phyloP scores from a whole-genome alignment of 1,284 basidiomycete genomes.

The Inonotus obliquus region DNA sequence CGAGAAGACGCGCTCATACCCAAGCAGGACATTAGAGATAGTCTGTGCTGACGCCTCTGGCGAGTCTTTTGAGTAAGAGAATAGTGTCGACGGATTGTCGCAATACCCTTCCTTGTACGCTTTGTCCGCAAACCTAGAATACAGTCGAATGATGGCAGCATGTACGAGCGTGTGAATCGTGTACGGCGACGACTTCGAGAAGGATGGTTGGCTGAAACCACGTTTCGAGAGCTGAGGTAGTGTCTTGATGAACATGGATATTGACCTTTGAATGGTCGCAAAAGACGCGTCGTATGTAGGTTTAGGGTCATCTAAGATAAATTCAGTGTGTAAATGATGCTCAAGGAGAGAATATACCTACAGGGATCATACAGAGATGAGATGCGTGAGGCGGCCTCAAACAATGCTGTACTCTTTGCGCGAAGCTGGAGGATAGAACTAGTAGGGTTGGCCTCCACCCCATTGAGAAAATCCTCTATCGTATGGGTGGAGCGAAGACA shows the following conservation, averaged over 20 bases:
- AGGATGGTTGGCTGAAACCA: not conserved
- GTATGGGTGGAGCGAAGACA: not conserved
- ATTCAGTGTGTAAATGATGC: not conserved
- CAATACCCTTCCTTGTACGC: slow-evolving; percentile 1
- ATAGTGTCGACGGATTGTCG: not conserved
- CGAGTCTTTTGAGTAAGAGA: not conserved
- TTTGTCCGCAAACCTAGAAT: slow-evolving; percentile 2
- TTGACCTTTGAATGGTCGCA: slow-evolving; percentile 1
- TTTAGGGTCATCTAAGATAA: not conserved
- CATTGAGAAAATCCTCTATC: slow-evolving; percentile 12
- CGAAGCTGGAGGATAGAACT: slow-evolving; percentile 10
- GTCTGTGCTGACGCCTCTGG: not conserved
- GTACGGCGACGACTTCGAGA: slow-evolving; percentile 4
- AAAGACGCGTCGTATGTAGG: not conserved
- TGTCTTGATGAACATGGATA: slow-evolving; percentile 7
- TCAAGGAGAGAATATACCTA: not conserved
- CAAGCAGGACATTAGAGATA: slow-evolving; percentile 4
- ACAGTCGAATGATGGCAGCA: slow-evolving; percentile 9
- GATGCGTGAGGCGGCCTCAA: slow-evolving; percentile 12
- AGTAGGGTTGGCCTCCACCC: slow-evolving; percentile 5
- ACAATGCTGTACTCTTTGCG: slow-evolving; percentile 16
- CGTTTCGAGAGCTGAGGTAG: slow-evolving; percentile 1
- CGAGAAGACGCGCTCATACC: slow-evolving; percentile 8
- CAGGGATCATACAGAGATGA: not conserved
- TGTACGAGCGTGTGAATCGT: slow-evolving; percentile 12